These are phyloP conservation scores for Exserohilum rostratum DNA, from an alignment of 2,329 filamentous ascomycete species.

Conservation along the genomic window DNA sequence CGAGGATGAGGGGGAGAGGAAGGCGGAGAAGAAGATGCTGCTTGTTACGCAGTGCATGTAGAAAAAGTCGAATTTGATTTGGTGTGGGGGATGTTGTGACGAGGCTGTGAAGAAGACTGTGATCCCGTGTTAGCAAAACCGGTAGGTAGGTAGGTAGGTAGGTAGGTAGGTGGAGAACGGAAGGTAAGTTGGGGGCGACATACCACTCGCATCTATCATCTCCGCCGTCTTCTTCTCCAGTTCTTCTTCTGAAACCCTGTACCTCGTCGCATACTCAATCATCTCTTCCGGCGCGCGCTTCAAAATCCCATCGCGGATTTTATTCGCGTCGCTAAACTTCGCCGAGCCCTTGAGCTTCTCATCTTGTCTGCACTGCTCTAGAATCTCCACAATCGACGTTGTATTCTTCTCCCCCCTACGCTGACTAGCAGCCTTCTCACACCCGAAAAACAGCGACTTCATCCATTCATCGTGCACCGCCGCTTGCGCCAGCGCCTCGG, in stretches of 20 bases:
- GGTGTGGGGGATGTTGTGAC: conserved; percentile 64
- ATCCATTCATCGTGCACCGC: conserved; percentile 70
- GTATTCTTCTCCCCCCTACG: conserved; percentile 24
- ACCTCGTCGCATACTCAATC: conserved; percentile 65
- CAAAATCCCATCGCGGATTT: conserved; percentile 72
- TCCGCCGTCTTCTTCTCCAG: conserved; percentile 64
- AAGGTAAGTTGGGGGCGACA: conserved; percentile 14
- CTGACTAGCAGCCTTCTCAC: conserved; percentile 57
- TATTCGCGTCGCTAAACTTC: conserved; percentile 63
- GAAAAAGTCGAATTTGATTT: conserved; percentile 79
- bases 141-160: too few relatives aligned
- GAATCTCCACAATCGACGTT: conserved; percentile 61
- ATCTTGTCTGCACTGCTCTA: conserved; percentile 64
- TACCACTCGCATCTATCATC: conserved; percentile 71
- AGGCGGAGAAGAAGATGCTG: conserved; percentile 72
- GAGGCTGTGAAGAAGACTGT: conserved; percentile 63
- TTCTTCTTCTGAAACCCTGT: conserved; percentile 56
- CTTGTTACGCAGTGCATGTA: conserved; percentile 78
- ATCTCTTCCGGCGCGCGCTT: conserved; percentile 67
- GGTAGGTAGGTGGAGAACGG: too few relatives aligned
- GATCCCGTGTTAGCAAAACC: too few relatives aligned
- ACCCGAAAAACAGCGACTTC: conserved; percentile 58
- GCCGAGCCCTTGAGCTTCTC: conserved; percentile 62
- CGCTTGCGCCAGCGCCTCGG: conserved; percentile 78
- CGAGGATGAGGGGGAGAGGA: conserved; percentile 65